phyloP scores from a whole-genome alignment of 1,139 yeast species.

The Taphrina deformans region DNA sequence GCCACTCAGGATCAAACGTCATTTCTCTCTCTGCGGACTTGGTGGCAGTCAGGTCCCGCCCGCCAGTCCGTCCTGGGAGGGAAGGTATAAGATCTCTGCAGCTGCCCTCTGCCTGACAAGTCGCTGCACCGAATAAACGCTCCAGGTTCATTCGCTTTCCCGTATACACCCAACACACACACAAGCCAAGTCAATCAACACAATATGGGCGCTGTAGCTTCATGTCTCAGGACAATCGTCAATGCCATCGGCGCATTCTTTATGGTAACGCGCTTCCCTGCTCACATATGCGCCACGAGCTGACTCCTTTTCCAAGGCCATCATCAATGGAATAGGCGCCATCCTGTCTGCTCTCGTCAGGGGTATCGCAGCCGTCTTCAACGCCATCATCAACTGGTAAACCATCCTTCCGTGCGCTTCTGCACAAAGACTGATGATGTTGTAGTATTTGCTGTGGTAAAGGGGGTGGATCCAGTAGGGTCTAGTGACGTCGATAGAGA shows the following conservation, averaged over 20 bases:
- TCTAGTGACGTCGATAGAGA: background rate
- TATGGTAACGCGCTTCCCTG: background rate
- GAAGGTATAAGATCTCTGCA: background rate
- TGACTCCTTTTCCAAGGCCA: slow-evolving; percentile 14
- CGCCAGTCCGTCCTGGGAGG: background rate
- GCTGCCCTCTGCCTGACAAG: background rate
- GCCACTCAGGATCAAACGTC: too few species aligned
- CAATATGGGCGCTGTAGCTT: slow-evolving; percentile 33
- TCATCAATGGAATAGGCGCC: slow-evolving; percentile 31
- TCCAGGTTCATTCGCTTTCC: too few species aligned
- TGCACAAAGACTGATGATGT: background rate
- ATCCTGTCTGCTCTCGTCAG: slow-evolving; percentile 28
- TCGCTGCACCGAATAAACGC: too few species aligned
- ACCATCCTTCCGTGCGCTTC: background rate
- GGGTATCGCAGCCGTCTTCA: slow-evolving; percentile 28
- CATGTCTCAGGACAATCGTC: slow-evolving; percentile 31
- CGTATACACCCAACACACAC: too few species aligned
- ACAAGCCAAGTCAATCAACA: background rate
- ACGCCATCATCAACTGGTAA: slow-evolving; percentile 26
- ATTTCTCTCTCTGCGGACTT: background rate
- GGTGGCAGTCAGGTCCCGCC: too few species aligned
- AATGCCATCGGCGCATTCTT: slow-evolving; percentile 30
- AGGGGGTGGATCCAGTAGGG: slow-evolving; percentile 8
- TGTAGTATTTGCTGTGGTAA: slow-evolving; percentile 16
- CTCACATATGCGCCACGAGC: background rate